Evolutionary conservation across 306 rosid genomes (phyloP).

Genomic region (Fagus sylvatica): DNA sequence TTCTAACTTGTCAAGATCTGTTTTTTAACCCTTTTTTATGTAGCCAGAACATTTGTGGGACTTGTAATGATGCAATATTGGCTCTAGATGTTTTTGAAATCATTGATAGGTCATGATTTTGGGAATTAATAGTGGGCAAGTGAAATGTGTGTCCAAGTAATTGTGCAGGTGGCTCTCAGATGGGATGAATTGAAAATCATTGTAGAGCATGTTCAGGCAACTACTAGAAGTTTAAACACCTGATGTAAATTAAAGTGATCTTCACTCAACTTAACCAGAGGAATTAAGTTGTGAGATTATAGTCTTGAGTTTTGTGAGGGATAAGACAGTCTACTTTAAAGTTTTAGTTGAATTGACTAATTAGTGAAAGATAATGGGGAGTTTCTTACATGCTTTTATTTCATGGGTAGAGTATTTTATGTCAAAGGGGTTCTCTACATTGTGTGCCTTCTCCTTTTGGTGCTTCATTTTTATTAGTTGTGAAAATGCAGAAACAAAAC

Average conservation of each 20-base stretch:
- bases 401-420: not conserved
- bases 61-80: not conserved
- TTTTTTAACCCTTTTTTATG: not conserved
- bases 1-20: not conserved
- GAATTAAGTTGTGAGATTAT: not conserved
- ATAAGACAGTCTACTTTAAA: not conserved
- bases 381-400: not conserved
- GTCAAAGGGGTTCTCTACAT: not conserved
- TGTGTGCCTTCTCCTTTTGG: not conserved
- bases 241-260: not conserved
- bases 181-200: not conserved
- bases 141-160: not conserved
- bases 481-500: not conserved
- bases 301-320: not conserved
- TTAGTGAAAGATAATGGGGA: not conserved
- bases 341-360: too few relatives aligned
- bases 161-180: conserved; percentile 12
- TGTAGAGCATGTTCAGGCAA: not conserved
- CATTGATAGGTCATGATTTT: not conserved
- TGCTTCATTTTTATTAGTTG: not conserved
- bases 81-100: not conserved
- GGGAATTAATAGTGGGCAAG: not conserved
- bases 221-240: not conserved
- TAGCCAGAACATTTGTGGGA: too few relatives aligned
- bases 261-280: not conserved